These are phyloP conservation scores for Chytriomyces confervae DNA, from an alignment of 192 early-diverging fungal genomes.

Conservation along the genomic window DNA sequence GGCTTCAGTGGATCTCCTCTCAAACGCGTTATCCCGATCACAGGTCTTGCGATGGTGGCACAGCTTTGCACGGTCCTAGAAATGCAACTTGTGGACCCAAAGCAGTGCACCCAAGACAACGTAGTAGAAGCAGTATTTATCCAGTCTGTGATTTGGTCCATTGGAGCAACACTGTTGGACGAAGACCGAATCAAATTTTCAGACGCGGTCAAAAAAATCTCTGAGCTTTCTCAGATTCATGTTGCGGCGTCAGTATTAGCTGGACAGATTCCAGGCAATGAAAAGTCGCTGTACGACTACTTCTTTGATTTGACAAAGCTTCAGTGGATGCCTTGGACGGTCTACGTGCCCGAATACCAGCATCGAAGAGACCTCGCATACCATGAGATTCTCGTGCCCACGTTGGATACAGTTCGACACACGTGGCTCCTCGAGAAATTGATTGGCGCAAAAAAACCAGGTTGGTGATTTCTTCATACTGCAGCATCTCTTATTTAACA, in stretches of 20 bases:
- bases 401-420: constrained; percentile 63
- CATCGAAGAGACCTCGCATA: constrained; percentile 53
- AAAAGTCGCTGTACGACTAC: constrained; percentile 63
- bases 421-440: constrained; percentile 64
- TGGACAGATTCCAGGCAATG: constrained; percentile 64
- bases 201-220: constrained; percentile 64
- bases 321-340: constrained; percentile 62
- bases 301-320: constrained; percentile 59
- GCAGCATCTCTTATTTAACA: neutral
- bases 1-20: constrained; percentile 58
- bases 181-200: constrained; percentile 65
- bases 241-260: constrained; percentile 46
- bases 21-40: constrained; percentile 63
- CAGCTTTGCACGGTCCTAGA: constrained; percentile 62
- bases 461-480: neutral
- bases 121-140: constrained; percentile 63
- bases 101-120: constrained; percentile 48
- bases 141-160: constrained; percentile 61
- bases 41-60: constrained; percentile 53
- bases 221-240: constrained; percentile 61
- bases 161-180: constrained; percentile 61
- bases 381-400: constrained; percentile 66
- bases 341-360: constrained; percentile 63
- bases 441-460: constrained; percentile 56
- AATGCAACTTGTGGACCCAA: constrained; percentile 57